Conservation (phyloP, 495 filamentous ascomycete species). For the Sporormia fimetaria region DNA sequence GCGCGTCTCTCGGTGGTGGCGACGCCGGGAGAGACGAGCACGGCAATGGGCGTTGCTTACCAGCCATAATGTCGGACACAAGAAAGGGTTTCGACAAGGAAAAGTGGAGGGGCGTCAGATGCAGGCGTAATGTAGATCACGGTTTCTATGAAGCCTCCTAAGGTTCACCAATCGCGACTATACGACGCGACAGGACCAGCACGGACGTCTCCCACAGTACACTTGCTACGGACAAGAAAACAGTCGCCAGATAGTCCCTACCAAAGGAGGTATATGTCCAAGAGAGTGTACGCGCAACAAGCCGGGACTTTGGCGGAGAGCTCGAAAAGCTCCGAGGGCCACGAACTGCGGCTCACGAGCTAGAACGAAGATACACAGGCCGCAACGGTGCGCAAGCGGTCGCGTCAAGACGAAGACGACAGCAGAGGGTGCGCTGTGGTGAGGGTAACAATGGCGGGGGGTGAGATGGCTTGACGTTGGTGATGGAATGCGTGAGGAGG, state of each 20-base stretch:
- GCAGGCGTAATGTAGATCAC: conserved; percentile 3
- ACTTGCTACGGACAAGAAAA: no score
- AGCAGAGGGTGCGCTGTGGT: not conserved
- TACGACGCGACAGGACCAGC: no score
- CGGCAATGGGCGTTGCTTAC: conserved; percentile 27
- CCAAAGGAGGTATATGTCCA: no score
- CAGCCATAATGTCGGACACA: conserved; percentile 28
- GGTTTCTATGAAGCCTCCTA: conserved; percentile 1
- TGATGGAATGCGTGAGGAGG: conserved; percentile 7
- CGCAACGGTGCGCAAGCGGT: not conserved
- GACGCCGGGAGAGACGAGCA: not conserved
- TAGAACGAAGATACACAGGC: no score
- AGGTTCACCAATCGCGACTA: no score
- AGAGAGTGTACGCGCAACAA: not conserved
- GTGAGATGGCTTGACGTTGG: conserved; percentile 2
- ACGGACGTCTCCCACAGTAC: no score
- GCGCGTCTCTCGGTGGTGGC: not conserved
- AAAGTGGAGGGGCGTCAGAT: conserved; percentile 9
- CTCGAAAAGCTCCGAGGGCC: no score
- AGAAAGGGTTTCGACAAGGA: no score
- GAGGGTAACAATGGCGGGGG: not conserved
- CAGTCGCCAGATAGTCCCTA: no score
- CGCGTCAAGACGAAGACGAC: not conserved
- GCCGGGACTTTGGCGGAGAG: no score
- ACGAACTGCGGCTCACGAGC: no score